Percentiles rank a stretch among this genome's conserved stretches.
Conservation (phyloP, 495 filamentous ascomycete genomes). For the Penicillium psychrofluorescens region DNA sequence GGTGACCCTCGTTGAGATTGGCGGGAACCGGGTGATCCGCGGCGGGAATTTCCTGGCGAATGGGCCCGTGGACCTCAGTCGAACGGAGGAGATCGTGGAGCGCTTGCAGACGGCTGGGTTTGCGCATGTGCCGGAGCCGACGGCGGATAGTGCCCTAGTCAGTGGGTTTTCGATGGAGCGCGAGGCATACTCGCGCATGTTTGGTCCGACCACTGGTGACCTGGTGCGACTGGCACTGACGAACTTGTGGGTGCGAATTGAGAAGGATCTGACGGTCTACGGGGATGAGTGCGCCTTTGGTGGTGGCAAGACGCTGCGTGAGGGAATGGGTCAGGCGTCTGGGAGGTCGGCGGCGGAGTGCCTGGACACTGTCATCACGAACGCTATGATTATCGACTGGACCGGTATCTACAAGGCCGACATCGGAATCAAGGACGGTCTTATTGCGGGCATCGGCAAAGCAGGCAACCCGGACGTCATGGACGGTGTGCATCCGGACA, state of each 20-base stretch:
- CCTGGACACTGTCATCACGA: constrained; percentile 84
- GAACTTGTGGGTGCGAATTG: constrained; percentile 86
- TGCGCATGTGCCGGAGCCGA: constrained; percentile 62
- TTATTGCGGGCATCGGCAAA: constrained; percentile 90
- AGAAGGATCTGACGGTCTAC: constrained; percentile 77
- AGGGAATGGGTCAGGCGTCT: constrained; percentile 93
- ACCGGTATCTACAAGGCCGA: constrained; percentile 95
- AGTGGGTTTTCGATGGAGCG: constrained; percentile 66
- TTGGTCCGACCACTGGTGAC: constrained; percentile 88
- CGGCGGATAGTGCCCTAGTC: constrained; percentile 44
- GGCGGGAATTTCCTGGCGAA: constrained; percentile 78
- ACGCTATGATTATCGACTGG: constrained; percentile 88
- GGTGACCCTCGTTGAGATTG: constrained; percentile 89
- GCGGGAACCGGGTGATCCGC: constrained; percentile 69
- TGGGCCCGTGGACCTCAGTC: constrained; percentile 57
- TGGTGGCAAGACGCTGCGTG: constrained; percentile 87
- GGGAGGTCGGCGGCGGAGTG: constrained; percentile 63
- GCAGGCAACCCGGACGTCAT: constrained; percentile 96
- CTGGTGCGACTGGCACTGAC: constrained; percentile 74
- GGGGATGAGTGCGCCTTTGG: constrained; percentile 96
- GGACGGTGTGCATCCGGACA: constrained; percentile 70
- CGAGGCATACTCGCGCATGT: constrained; percentile 75
- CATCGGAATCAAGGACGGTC: constrained; percentile 84
- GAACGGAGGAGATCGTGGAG: constrained; percentile 56
- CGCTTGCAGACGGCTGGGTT: constrained; percentile 68